Evolutionary conservation across 2,329 filamentous ascomycete species (phyloP), one percentile per base, ranked within the genome.

Genomic region (Epichloe gansuensis): DNA sequence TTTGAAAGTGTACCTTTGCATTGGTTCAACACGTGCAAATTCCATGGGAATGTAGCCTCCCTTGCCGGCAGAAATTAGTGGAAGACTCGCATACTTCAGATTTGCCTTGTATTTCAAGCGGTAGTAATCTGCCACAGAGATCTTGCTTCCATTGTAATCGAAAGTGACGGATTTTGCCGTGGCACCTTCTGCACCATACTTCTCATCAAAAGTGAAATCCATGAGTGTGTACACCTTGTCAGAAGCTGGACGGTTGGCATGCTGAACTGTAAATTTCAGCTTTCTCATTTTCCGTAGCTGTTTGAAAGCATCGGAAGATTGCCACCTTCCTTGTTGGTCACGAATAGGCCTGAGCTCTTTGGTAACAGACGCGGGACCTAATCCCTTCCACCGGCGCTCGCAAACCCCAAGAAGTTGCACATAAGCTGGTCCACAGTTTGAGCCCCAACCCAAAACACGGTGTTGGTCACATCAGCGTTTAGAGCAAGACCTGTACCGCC

Each of bases 381-480:
- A 13, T 5, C 55, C 54, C 56, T 61, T 70, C 21, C 59, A 61
- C 1, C 48, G 54, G n/a, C 45, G 46, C 28, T 71, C 68, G 37
- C 60, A 58, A 3, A 60, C 60, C 34, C 65, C 44, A 67, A 59
- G 21, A 66, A 68, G 51, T 68, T 63, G 64, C 67, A 61, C 46
- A 61, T 53, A 2, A 77, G 53, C 3, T 68, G 59, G 17, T 71
- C 68, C 4, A 79, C 50, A 1, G 62, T 63, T 46, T 71, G 67
- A 2, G 63, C 57, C 0, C 62, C 67, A 0, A 68, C 76, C 85
- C 88, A 97, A 71, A 98, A 98, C 12, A 86, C 87, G 0, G 88
- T 87, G 63, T 97, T 95, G 53, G 91, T 85, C 34, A 95, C 86
- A 62, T 98, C 91, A 11, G 95, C 82, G 60, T 96, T 97, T 64